Evolutionary conservation across 495 filamentous ascomycete species (phyloP).

Genomic region (Podospora bellae-mahoneyi): DNA sequence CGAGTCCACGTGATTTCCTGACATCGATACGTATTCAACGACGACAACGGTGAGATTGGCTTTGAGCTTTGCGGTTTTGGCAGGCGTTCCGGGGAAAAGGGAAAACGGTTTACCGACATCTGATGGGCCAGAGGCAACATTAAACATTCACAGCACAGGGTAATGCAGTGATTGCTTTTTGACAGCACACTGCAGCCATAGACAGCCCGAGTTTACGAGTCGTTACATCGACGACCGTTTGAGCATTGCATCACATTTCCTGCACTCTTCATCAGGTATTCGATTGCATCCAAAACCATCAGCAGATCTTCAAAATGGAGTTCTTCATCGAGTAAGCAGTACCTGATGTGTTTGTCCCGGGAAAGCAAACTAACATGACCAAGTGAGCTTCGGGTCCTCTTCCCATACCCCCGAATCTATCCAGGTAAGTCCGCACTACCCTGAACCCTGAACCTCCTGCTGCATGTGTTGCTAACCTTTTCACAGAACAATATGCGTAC

Average conservation of each 20-base stretch:
- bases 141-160: no score
- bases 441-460: conserved; percentile 1
- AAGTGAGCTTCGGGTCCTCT: conserved; percentile 89
- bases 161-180: no score
- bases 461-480: conserved; percentile 10
- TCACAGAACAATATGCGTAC: conserved; percentile 81
- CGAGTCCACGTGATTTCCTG: conserved; percentile 14
- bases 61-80: background rate
- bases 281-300: background rate
- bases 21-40: background rate
- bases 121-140: no score
- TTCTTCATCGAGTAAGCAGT: conserved; percentile 76
- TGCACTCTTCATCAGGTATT: background rate
- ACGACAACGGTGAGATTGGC: background rate
- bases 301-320: conserved; percentile 60
- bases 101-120: background rate
- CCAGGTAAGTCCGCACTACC: conserved; percentile 53
- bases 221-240: conserved; percentile 6
- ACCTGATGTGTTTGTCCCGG: background rate
- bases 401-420: conserved; percentile 96
- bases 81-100: background rate
- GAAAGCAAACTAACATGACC: conserved; percentile 13
- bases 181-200: background rate
- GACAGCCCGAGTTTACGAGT: background rate
- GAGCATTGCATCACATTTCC: background rate